These are phyloP conservation scores for Adansonia digitata DNA, from an alignment of 345 rosid genomes.

Conservation along the genomic window DNA sequence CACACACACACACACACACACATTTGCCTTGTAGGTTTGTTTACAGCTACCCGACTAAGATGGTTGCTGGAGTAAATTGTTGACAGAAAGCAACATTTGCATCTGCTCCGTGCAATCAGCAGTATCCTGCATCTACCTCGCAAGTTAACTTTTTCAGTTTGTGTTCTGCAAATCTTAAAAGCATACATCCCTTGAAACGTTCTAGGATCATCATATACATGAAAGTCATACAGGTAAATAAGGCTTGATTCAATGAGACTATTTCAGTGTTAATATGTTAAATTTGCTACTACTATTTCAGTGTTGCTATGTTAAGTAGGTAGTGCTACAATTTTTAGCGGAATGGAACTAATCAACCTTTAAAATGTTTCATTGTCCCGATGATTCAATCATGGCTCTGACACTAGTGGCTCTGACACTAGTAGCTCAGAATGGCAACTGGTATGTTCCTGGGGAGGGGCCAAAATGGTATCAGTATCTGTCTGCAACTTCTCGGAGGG, in stretches of 20 bases:
- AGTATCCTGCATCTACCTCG: neutral
- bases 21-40: neutral
- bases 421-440: conserved; percentile 2
- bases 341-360: neutral
- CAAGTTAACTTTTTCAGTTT: neutral
- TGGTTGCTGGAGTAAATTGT: neutral
- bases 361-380: neutral
- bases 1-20: too few relatives aligned
- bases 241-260: neutral
- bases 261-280: neutral
- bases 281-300: neutral
- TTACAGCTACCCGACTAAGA: neutral
- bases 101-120: neutral
- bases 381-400: conserved; percentile 12
- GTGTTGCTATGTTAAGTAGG: neutral
- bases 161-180: neutral
- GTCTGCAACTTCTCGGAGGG: neutral
- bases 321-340: neutral
- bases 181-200: neutral
- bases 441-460: neutral
- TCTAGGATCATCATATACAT: neutral
- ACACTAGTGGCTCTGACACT: conserved; percentile 4
- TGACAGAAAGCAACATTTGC: neutral
- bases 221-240: neutral
- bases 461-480: neutral